Percentiles rank a stretch among this genome's conserved stretches.
phyloP scores from a whole-genome alignment of 2,329 filamentous ascomycete species.

The Cyphellophora europaea region DNA sequence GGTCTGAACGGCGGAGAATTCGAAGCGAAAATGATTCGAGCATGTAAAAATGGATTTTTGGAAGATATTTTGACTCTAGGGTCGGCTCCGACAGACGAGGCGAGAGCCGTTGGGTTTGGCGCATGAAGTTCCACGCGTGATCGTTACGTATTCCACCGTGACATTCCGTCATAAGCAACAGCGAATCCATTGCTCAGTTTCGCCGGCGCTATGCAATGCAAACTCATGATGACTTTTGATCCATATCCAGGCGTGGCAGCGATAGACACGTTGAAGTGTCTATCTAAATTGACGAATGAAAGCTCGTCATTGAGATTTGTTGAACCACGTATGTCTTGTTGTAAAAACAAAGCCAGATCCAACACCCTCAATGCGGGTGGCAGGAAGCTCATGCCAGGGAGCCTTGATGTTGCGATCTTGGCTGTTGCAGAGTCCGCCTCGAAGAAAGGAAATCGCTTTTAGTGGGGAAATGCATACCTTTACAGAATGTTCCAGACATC shows the following conservation, averaged over 20 bases:
- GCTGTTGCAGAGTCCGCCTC: slow-evolving; percentile 24
- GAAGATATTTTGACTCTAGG: too few relatives aligned
- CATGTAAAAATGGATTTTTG: neutral
- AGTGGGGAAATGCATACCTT: slow-evolving; percentile 20
- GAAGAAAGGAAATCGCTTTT: slow-evolving; percentile 4
- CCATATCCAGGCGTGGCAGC: too few relatives aligned
- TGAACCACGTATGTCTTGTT: slow-evolving; percentile 75
- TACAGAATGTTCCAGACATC: slow-evolving; percentile 92
- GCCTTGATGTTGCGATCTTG: slow-evolving; percentile 66
- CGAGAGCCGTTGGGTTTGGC: too few relatives aligned
- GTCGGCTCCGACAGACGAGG: too few relatives aligned
- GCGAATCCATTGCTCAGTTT: too few relatives aligned
- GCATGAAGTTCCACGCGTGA: too few relatives aligned
- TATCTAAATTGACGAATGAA: slow-evolving; percentile 21
- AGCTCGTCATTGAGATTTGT: slow-evolving; percentile 47
- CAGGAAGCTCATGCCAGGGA: slow-evolving; percentile 32
- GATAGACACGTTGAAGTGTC: slow-evolving; percentile 58
- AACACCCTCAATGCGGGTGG: slow-evolving; percentile 52
- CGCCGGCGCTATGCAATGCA: too few relatives aligned
- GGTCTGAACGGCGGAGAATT: neutral
- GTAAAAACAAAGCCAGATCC: slow-evolving; percentile 69
- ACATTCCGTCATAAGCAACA: too few relatives aligned
- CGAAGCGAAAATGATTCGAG: neutral
- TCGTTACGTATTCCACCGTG: too few relatives aligned
- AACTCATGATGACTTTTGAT: too few relatives aligned